Evolutionary conservation across 768 basidiomycete species (phyloP).

Genomic region (Termitomyces sp.): DNA sequence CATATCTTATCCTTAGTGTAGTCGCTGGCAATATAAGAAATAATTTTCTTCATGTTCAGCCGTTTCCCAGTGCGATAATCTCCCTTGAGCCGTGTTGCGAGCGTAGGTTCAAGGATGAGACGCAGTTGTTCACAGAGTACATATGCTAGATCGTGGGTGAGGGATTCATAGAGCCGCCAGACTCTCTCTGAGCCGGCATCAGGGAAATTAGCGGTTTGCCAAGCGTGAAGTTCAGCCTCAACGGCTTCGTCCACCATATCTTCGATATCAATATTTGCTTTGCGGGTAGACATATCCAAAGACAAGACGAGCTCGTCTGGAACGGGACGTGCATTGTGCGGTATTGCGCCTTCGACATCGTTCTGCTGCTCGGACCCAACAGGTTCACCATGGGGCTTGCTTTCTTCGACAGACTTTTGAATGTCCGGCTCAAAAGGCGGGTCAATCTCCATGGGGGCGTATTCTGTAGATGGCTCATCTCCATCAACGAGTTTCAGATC

Average conservation of each 20-base stretch:
- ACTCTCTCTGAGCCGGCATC: conserved; percentile 60
- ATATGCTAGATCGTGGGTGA: conserved; percentile 90
- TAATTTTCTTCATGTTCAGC: conserved; percentile 98
- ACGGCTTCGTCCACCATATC: conserved; percentile 29
- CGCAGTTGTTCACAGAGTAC: conserved; percentile 94
- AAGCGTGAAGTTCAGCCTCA: conserved; percentile 53
- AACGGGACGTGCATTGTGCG: conserved; percentile 27
- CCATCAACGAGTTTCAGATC: conserved; percentile 78
- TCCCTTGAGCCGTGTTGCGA: conserved; percentile 90
- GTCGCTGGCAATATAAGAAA: conserved; percentile 96
- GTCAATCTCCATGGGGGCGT: conserved; percentile 51
- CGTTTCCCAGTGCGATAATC: conserved; percentile 98
- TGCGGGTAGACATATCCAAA: conserved; percentile 24
- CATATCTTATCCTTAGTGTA: conserved; percentile 99
- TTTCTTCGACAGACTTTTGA: conserved; percentile 21
- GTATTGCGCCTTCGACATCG: conserved; percentile 45
- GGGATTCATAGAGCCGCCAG: conserved; percentile 90
- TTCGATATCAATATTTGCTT: conserved; percentile 32
- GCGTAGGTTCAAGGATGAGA: conserved; percentile 92
- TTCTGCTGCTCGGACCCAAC: conserved; percentile 24
- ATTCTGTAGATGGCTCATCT: conserved; percentile 30
- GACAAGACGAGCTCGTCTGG: conserved; percentile 19
- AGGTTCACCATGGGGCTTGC: conserved; percentile 20
- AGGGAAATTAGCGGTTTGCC: conserved; percentile 60
- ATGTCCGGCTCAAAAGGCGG: conserved; percentile 22